Conservation (phyloP, 2,329 filamentous ascomycete genomes). For the Colletotrichum gigasporum region DNA sequence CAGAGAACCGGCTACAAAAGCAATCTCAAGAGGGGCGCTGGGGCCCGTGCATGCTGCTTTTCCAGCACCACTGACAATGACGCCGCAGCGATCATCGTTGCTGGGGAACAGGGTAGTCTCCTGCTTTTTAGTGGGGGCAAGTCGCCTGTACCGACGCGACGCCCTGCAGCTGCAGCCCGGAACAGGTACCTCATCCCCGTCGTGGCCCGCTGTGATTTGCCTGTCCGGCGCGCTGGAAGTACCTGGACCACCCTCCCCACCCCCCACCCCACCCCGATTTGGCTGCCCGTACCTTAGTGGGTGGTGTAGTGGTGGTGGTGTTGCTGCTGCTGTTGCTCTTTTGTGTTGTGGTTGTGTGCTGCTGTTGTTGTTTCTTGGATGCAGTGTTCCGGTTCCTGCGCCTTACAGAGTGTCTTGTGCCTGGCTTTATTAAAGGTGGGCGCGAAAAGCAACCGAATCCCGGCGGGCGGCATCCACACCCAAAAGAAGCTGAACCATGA, state of each 20-base stretch:
- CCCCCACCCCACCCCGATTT: not conserved
- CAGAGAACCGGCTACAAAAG: not conserved
- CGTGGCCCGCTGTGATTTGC: conserved; percentile 16
- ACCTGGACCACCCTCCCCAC: not conserved
- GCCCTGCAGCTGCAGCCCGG: not conserved
- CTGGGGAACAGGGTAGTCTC: conserved; percentile 30
- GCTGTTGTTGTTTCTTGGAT: not conserved
- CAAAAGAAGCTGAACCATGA: too few species aligned
- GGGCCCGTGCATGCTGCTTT: conserved; percentile 3
- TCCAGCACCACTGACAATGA: not conserved
- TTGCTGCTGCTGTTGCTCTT: not conserved
- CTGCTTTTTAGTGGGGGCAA: conserved; percentile 7
- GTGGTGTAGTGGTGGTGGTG: too few species aligned
- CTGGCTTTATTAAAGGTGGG: not conserved
- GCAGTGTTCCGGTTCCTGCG: not conserved
- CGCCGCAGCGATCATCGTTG: conserved; percentile 31
- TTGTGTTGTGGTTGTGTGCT: not conserved
- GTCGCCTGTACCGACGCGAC: not conserved
- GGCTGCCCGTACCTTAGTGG: too few species aligned
- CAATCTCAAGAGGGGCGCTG: not conserved
- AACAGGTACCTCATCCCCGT: not conserved
- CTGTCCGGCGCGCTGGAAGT: not conserved
- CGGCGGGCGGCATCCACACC: not conserved
- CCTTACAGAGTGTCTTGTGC: too few species aligned
- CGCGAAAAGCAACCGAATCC: conserved; percentile 3